phyloP scores from a whole-genome alignment of 148 eudicot species.

The Rhododendron kiyosumense region DNA sequence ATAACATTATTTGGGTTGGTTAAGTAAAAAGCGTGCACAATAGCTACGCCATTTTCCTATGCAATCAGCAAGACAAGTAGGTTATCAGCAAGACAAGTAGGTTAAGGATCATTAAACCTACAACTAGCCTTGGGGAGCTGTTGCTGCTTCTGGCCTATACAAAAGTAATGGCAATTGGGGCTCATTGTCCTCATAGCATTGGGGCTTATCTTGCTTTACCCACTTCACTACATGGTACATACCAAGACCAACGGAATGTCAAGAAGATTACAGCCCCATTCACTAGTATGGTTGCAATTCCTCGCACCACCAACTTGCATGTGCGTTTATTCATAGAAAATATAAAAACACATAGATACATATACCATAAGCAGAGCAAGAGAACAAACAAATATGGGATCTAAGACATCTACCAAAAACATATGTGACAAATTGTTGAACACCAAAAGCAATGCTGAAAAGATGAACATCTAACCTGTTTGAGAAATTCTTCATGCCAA shows the following conservation, averaged over 20 bases:
- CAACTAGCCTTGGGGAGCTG: neutral
- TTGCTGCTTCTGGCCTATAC: neutral
- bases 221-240: neutral
- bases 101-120: neutral
- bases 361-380: neutral
- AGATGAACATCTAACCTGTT: neutral
- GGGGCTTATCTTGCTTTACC: neutral
- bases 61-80: neutral
- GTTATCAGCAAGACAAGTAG: neutral
- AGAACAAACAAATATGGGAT: neutral
- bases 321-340: neutral
- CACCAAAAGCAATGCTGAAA: neutral
- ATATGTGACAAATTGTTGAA: neutral
- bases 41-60: neutral
- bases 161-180: neutral
- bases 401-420: neutral
- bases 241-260: neutral
- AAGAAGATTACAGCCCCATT: neutral
- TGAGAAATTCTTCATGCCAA: constrained; percentile 19
- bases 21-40: neutral
- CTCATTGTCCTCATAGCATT: neutral
- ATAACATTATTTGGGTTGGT: neutral
- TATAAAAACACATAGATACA: neutral
- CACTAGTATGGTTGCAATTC: neutral
- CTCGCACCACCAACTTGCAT: neutral